A percentile compares a stretch with the other conserved stretches of the same genome.
phyloP scores from a whole-genome alignment of 1,139 yeast species.

The Arxiozyma slooffiae region DNA sequence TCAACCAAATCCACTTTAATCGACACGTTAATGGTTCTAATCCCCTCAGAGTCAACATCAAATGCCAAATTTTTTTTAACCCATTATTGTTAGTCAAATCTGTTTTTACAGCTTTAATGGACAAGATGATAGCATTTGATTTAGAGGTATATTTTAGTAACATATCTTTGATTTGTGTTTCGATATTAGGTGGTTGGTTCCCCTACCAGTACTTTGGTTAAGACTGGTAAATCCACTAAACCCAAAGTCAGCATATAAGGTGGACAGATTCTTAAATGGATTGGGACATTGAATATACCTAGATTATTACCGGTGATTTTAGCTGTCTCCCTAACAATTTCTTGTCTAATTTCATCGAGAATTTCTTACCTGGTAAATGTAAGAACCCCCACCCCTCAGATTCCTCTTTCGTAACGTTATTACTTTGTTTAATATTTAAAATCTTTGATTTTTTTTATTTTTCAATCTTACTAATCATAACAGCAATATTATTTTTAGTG shows the following conservation, averaged over 20 bases:
- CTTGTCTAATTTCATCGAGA: constrained; percentile 83
- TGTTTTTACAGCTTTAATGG: constrained; percentile 95
- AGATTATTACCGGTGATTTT: constrained; percentile 85
- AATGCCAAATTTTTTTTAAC: constrained; percentile 86
- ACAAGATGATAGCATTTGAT: constrained; percentile 90
- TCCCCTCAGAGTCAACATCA: constrained; percentile 96
- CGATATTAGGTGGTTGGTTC: constrained; percentile 98
- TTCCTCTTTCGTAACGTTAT: too few relatives aligned
- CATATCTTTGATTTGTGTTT: constrained; percentile 90
- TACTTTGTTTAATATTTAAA: too few relatives aligned
- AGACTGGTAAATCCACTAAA: constrained; percentile 92
- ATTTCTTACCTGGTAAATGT: constrained; percentile 82
- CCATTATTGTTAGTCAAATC: constrained; percentile 98
- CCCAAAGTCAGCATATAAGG: constrained; percentile 94
- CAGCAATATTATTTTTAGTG: constrained; percentile 27
- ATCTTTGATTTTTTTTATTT: too few relatives aligned
- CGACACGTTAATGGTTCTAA: constrained; percentile 91
- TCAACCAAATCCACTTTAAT: constrained; percentile 98
- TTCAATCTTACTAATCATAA: not conserved
- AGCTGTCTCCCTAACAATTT: constrained; percentile 89
- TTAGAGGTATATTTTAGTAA: constrained; percentile 84
- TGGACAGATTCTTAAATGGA: constrained; percentile 85
- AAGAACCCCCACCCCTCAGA: constrained; percentile 99
- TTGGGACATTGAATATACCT: constrained; percentile 88
- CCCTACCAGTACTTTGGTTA: constrained; percentile 97